Base-by-base conservation (phyloP, 2,329 filamentous ascomycete species). In the Beauveria varroae region DNA sequence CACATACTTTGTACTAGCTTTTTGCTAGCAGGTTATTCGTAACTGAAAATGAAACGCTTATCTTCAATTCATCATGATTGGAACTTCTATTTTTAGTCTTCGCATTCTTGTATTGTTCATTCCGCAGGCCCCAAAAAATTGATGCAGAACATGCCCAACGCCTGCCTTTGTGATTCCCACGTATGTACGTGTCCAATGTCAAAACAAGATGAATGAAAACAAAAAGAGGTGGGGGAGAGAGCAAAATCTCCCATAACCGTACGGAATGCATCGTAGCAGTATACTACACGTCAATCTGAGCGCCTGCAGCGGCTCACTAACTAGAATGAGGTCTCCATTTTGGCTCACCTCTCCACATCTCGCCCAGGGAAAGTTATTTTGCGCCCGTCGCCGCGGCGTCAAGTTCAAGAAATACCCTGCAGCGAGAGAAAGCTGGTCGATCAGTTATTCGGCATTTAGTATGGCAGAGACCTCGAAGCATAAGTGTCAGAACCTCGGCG, bases 21-120 rank as follows among this genome's bases (percentile, higher is more conserved):
- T 37, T 37, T 5, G 34, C 34, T 14, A 16, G 14, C 34, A 18
- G 30, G 18, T n/a, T n/a, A 58, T 43, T 40, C 16, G 28, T n/a
- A 43, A 18, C 14, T 9, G 18, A 51, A 26, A 24, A n/a, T 41
- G 18, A 58, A 58, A 58, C 14, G 46, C 46, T 24, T 8, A 37
- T 50, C 46, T 14, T 18, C 24, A 37, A 47, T 24, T n/a, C 22
- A 8, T 57, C 44, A 37, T 43, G 22, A 22, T 28, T 58, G 43
- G 14, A 40, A n/a, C n/a, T 53, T 43, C 49, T 60, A 60, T 60
- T 60, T 54, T 55, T 59, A 41, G 49, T 58, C 46, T 40, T 58
- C 34, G 10, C 43, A n/a, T 22, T 51, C 24, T n/a, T 40, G 41
- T 28, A 50, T 58, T 50, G 46, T 51, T 50, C 55, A 49, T 57